A percentile compares a stretch with the other conserved stretches of the same genome.
phyloP scores from a whole-genome alignment of 306 rosid species.

The Prunus salicina region DNA sequence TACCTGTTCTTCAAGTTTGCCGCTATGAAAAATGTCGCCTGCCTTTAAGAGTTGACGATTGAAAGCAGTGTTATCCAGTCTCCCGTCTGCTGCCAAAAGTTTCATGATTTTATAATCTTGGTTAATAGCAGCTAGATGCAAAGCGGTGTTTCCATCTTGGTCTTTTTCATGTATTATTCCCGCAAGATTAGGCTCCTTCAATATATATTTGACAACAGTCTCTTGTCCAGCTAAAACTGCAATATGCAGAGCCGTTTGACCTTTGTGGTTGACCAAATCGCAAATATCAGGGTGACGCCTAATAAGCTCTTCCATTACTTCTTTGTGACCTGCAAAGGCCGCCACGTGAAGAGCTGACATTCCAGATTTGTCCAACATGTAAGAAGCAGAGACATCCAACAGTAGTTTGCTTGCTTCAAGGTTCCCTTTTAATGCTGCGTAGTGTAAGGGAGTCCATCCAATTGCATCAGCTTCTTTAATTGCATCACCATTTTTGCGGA shows the following conservation, averaged over 20 bases:
- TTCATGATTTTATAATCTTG: background rate
- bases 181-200: background rate
- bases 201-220: background rate
- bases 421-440: constrained; percentile 7
- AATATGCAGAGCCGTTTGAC: constrained; percentile 1
- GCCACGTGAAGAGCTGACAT: constrained; percentile 19
- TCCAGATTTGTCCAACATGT: background rate
- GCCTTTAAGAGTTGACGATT: too few relatives aligned
- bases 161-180: constrained; percentile 13
- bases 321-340: background rate
- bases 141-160: background rate
- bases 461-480: background rate
- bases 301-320: background rate
- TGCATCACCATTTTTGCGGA: background rate
- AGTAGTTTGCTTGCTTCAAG: background rate
- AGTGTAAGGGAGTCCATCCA: constrained; percentile 17
- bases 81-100: too few relatives aligned
- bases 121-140: constrained; percentile 13
- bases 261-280: background rate
- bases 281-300: background rate
- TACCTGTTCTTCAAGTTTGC: too few relatives aligned
- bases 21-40: too few relatives aligned
- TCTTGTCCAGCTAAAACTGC: background rate
- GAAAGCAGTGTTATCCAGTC: too few relatives aligned
- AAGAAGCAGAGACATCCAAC: background rate